These are phyloP conservation scores for Pseudogymnoascus sp. DNA, from an alignment of 2,329 filamentous ascomycete genomes.

Conservation along the genomic window DNA sequence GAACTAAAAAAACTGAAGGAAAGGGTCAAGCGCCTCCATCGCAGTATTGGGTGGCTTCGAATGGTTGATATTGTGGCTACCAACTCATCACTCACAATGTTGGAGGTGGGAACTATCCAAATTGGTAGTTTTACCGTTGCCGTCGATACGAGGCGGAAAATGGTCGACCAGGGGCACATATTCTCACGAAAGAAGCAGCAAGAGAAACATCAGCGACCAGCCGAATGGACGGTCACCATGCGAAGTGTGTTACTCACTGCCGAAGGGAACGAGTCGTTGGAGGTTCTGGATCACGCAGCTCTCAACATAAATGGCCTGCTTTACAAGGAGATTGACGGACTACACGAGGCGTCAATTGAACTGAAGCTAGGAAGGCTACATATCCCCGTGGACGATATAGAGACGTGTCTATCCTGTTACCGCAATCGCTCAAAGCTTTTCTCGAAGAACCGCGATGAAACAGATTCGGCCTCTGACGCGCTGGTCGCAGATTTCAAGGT, in stretches of 20 bases:
- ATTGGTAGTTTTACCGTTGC: conserved; percentile 76
- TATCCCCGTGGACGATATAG: conserved; percentile 81
- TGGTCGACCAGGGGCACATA: conserved; percentile 80
- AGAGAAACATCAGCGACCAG: conserved; percentile 58
- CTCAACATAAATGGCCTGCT: conserved; percentile 88
- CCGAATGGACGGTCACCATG: conserved; percentile 86
- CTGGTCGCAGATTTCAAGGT: conserved; percentile 66
- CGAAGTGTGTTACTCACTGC: conserved; percentile 84
- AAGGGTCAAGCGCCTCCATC: conserved; percentile 74
- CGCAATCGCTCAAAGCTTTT: conserved; percentile 23
- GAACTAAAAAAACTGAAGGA: conserved; percentile 73
- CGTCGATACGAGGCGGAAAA: conserved; percentile 85
- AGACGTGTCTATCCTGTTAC: conserved; percentile 45
- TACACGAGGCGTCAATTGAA: conserved; percentile 82
- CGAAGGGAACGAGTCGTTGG: conserved; percentile 73
- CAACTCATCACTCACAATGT: conserved; percentile 66
- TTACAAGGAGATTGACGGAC: conserved; percentile 73
- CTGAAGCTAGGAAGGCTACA: conserved; percentile 87
- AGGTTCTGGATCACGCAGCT: conserved; percentile 79
- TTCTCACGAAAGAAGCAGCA: conserved; percentile 70
- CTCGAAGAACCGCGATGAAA: neutral
- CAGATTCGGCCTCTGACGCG: conserved; percentile 38
- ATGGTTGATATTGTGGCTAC: conserved; percentile 83
- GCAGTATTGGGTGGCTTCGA: conserved; percentile 78
- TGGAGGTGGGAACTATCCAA: conserved; percentile 76